Evolutionary conservation across 202 grass and related monocot genomes (phyloP).

Genomic region (Zoysia matrella): DNA sequence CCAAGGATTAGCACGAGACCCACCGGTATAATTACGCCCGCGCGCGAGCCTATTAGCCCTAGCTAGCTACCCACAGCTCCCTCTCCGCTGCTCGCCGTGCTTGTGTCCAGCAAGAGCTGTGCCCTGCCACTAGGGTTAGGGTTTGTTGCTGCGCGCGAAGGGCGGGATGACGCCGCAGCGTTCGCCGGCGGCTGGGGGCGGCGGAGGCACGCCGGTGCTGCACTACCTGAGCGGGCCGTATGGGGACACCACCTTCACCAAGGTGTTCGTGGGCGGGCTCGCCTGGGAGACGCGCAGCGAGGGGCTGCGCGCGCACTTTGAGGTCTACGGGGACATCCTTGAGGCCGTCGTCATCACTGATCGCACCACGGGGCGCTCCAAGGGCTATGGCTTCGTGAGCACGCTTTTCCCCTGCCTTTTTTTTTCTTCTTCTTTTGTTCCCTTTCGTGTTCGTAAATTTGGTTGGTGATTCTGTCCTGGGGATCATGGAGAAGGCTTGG

Average conservation of each 20-base stretch:
- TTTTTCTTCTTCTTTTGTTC: background rate
- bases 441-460: background rate
- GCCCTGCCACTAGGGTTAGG: conserved; percentile 57
- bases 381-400: conserved; percentile 88
- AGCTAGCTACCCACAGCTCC: background rate
- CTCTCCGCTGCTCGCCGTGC: background rate
- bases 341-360: conserved; percentile 91
- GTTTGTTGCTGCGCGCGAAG: conserved; percentile 36
- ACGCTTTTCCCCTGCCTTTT: background rate
- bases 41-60: conserved; percentile 34
- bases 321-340: conserved; percentile 69
- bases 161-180: conserved; percentile 61
- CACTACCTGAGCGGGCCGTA: conserved; percentile 84
- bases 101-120: background rate
- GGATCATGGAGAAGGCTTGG: background rate
- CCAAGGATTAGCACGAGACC: conserved; percentile 11
- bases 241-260: conserved; percentile 79
- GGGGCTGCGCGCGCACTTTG: conserved; percentile 68
- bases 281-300: conserved; percentile 91
- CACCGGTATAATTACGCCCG: conserved; percentile 59
- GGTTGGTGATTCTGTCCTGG: background rate
- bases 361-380: conserved; percentile 72
- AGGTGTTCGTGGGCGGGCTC: conserved; percentile 85
- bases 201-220: conserved; percentile 48
- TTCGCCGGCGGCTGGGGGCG: conserved; percentile 41